A percentile compares a stretch with the other conserved stretches of the same genome.
Evolutionary conservation across 139 green algal genomes (phyloP).

Genomic region (Chara braunii): DNA sequence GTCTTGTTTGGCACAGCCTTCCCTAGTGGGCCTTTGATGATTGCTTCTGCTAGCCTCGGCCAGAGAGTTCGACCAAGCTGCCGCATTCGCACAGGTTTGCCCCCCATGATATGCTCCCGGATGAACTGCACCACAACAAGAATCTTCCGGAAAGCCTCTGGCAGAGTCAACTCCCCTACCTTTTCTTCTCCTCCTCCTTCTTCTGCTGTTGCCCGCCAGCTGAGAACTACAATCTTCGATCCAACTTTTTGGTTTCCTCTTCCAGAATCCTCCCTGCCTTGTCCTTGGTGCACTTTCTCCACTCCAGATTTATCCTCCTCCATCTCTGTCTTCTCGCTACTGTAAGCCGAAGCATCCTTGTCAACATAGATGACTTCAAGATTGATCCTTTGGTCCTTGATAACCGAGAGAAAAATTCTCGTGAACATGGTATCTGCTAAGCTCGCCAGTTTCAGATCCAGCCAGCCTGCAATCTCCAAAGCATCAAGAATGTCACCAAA

Average conservation of each 20-base stretch:
- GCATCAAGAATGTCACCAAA: neutral
- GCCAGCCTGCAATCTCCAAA: neutral
- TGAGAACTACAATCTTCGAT: neutral
- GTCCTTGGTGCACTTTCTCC: neutral
- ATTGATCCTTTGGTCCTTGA: neutral
- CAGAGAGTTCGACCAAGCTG: constrained; percentile 10
- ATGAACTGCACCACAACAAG: constrained; percentile 10
- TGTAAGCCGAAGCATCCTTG: neutral
- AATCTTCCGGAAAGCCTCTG: constrained; percentile 6
- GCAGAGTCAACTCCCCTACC: constrained; percentile 6
- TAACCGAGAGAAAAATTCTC: constrained; percentile 1
- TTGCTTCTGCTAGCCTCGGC: constrained; percentile 3
- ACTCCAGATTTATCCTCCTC: neutral
- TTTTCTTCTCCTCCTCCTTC: neutral
- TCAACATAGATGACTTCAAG: neutral
- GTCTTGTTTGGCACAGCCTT: constrained; percentile 16
- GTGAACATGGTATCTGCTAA: constrained; percentile 1
- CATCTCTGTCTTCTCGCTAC: too few relatives aligned
- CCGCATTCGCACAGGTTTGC: neutral
- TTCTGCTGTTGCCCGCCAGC: neutral
- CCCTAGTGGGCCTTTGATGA: constrained; percentile 2
- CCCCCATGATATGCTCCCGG: neutral
- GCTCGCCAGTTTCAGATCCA: neutral
- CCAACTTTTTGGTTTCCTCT: neutral
- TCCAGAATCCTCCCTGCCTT: neutral